Evolutionary conservation across 73 alveolate species (phyloP), one percentile per base, ranked within the genome.

Genomic region (Symbiodinium natans): DNA sequence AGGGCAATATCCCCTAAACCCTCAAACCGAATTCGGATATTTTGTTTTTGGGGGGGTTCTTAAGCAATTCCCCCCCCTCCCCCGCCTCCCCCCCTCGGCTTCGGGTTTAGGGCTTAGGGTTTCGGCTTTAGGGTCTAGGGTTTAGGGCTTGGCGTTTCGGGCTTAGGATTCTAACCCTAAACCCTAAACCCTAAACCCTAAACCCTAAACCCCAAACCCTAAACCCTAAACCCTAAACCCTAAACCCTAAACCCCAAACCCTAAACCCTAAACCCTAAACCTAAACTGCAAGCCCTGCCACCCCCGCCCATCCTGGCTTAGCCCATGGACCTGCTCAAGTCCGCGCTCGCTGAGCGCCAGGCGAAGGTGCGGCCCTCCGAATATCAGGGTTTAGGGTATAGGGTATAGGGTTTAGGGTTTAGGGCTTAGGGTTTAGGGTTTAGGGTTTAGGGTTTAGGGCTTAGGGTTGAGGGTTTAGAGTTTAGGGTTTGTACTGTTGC

Each of bases 311-410:
- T 33, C 39, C 41, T 27, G 41, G 36, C 88, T 23, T 80, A 90
- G 97, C 97, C 97, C 80, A 90, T 90, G 97, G 97, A 90, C 75
- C 89, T 90, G 27, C 88, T 90, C 83, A 90, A 90, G 89, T 90
- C 97, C 40, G 89, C 97, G 5, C 54, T 90, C 77, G 97, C 97
- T 25, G 97, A 90, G 48, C 86, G 97, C 9, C 97, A 90, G 54
- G 97, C 97, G 82, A 90, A 90, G 97, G 97, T 29, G 56, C 54
- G 21, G 36, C 11, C 40, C 10, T 34, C 27, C 7, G 29, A 8
- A 1, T 17, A 7, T 1, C 10, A 34, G 33, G 86, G 41, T 75
- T 2, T 71, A 33, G 39, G 39, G 39, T 33, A 21, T 33, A 27
- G 41, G 83, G 83, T 71, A 13, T 10, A 19, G 77, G 77, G 29